Conservation (phyloP, 805 yeast species). For the Metschnikowia similis region DNA sequence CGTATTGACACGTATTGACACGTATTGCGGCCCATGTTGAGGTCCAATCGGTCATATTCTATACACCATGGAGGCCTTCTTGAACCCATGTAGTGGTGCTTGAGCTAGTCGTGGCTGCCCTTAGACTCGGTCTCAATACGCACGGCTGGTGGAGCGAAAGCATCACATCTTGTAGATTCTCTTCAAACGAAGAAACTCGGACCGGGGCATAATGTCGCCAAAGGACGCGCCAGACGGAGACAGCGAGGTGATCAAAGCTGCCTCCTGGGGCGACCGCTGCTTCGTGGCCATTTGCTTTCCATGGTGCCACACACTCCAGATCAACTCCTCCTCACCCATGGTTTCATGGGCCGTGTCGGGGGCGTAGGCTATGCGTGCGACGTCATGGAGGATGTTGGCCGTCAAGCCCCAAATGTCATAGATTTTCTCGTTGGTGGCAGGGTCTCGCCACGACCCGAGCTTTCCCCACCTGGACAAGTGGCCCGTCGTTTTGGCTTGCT, state of each 20-base stretch:
- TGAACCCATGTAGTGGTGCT: too few relatives aligned
- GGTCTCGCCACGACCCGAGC: slow-evolving; percentile 35
- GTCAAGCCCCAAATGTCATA: slow-evolving; percentile 83
- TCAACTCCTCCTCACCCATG: slow-evolving; percentile 64
- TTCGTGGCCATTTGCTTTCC: slow-evolving; percentile 52
- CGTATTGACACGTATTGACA: too few relatives aligned
- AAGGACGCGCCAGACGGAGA: slow-evolving; percentile 23
- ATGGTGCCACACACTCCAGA: slow-evolving; percentile 48
- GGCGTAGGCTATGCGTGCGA: slow-evolving; percentile 50
- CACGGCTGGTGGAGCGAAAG: too few relatives aligned
- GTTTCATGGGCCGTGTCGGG: slow-evolving; percentile 10
- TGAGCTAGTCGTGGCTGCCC: too few relatives aligned
- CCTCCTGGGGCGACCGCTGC: slow-evolving; percentile 51
- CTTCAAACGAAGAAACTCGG: slow-evolving; percentile 41
- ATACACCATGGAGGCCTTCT: too few relatives aligned
- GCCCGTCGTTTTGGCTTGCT: too few relatives aligned
- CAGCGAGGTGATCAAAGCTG: slow-evolving; percentile 38
- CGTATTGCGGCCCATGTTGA: too few relatives aligned
- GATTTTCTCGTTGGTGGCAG: slow-evolving; percentile 41
- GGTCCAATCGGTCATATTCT: too few relatives aligned
- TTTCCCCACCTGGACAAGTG: slow-evolving; percentile 33
- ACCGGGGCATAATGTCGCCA: slow-evolving; percentile 40
- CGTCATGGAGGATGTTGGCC: slow-evolving; percentile 71
- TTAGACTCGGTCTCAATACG: too few relatives aligned
- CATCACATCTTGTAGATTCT: slow-evolving; percentile 30